Evolutionary conservation across 1,284 basidiomycete species (phyloP).

Genomic region (Malassezia yamatoensis): DNA sequence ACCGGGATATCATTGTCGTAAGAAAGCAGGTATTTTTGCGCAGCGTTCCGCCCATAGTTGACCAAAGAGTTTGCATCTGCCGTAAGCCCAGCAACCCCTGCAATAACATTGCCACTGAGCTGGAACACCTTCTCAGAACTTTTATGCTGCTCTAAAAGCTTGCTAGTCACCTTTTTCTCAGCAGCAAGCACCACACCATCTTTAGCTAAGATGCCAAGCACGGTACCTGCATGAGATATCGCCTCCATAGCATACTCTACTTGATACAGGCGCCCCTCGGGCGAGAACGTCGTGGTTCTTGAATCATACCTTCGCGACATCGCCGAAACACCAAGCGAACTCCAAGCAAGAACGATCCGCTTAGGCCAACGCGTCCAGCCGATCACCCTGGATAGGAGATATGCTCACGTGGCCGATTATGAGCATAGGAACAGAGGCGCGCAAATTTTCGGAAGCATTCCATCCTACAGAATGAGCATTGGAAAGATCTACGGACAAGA

Average conservation of each 20-base stretch:
- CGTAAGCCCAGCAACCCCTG: conserved; percentile 87
- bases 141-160: conserved; percentile 78
- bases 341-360: no score
- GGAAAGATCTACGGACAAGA: conserved; percentile 40
- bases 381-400: conserved; percentile 4
- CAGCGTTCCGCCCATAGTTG: conserved; percentile 82
- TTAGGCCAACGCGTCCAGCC: neutral
- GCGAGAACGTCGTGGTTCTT: conserved; percentile 41
- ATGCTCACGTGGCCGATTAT: conserved; percentile 7
- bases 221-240: conserved; percentile 91
- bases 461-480: conserved; percentile 34
- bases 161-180: conserved; percentile 98
- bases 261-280: conserved; percentile 52
- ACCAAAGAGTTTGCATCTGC: conserved; percentile 96
- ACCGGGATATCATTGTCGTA: conserved; percentile 98
- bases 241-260: conserved; percentile 99
- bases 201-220: conserved; percentile 84
- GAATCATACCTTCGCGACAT: conserved; percentile 47
- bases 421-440: neutral
- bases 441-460: neutral
- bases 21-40: conserved; percentile 71
- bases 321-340: neutral
- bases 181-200: conserved; percentile 87
- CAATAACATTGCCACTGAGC: conserved; percentile 81
- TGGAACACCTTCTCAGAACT: conserved; percentile 97